phyloP scores from a whole-genome alignment of 495 filamentous ascomycete genomes.

The Xylaria bambusicola region DNA sequence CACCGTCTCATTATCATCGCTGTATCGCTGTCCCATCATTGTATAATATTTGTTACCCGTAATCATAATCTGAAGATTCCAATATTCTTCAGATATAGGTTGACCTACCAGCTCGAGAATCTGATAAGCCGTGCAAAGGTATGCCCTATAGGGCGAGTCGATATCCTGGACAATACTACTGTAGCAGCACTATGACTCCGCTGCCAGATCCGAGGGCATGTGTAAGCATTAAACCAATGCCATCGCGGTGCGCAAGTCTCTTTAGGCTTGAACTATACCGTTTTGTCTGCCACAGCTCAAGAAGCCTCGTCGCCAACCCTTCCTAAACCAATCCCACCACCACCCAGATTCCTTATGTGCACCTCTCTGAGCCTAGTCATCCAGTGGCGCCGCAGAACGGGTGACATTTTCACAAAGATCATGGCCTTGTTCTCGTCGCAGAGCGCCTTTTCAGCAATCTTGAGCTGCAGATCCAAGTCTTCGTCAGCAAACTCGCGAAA shows the following conservation, averaged over 20 bases:
- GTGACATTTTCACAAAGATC: conserved; percentile 56
- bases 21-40: too few species aligned
- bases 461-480: conserved; percentile 51
- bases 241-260: not conserved
- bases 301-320: conserved; percentile 33
- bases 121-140: too few species aligned
- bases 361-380: conserved; percentile 48
- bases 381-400: conserved; percentile 47
- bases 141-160: too few species aligned
- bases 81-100: too few species aligned
- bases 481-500: conserved; percentile 51
- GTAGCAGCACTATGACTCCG: not conserved
- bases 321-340: conserved; percentile 25
- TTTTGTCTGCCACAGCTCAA: not conserved
- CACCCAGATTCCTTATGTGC: conserved; percentile 42
- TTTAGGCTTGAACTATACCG: not conserved
- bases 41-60: too few species aligned
- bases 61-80: too few species aligned
- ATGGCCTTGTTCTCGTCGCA: conserved; percentile 56
- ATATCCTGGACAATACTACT: too few species aligned
- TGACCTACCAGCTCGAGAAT: too few species aligned
- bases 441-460: conserved; percentile 53
- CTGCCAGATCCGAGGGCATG: not conserved
- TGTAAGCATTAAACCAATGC: not conserved
- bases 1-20: too few species aligned